These are phyloP conservation scores for Apium graveolens DNA, from an alignment of 129 eudicot species.

Conservation along the genomic window DNA sequence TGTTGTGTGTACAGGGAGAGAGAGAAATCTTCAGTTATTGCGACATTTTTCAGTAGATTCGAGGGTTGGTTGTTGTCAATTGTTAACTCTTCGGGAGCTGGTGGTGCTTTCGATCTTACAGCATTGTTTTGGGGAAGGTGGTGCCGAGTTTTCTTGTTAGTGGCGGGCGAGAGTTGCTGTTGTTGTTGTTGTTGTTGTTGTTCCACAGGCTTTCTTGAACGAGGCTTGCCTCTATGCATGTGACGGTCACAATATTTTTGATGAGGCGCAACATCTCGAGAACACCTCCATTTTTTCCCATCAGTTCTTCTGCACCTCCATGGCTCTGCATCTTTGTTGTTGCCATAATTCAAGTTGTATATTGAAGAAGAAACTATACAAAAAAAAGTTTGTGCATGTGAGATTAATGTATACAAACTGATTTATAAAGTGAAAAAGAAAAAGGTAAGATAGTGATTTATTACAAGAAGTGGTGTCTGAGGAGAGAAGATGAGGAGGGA, in stretches of 20 bases:
- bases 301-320: conserved; percentile 63
- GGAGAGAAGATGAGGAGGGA: conserved; percentile 53
- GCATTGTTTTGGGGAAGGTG: conserved; percentile 2
- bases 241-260: conserved; percentile 72
- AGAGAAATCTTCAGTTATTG: background rate
- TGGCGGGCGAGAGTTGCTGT: background rate
- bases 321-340: conserved; percentile 42
- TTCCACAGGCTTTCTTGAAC: conserved; percentile 87
- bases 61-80: background rate
- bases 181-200: background rate
- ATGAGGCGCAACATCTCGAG: conserved; percentile 55
- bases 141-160: conserved; percentile 28
- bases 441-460: background rate
- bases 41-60: background rate
- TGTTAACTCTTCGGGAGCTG: conserved; percentile 4
- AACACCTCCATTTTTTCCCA: conserved; percentile 72
- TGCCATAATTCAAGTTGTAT: conserved; percentile 23
- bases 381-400: no score
- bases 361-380: background rate
- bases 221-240: conserved; percentile 67
- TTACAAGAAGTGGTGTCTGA: conserved; percentile 6
- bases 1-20: background rate
- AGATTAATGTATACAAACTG: background rate
- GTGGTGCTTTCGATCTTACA: background rate
- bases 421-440: background rate